These are phyloP conservation scores for Bimuria novae-zelandiae DNA, from an alignment of 2,329 filamentous ascomycete genomes.

Conservation along the genomic window DNA sequence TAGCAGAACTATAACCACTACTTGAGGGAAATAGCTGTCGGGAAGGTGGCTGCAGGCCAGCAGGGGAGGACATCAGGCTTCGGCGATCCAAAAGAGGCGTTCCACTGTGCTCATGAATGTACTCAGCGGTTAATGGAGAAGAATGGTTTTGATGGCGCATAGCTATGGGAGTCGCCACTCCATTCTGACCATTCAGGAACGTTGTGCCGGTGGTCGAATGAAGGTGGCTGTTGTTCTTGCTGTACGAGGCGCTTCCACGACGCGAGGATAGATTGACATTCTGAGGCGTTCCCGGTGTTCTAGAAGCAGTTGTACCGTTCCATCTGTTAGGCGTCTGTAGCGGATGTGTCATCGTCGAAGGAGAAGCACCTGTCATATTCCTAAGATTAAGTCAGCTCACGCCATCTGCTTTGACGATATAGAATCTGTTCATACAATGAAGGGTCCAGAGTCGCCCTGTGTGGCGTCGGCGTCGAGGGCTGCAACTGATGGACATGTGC, in stretches of 20 bases:
- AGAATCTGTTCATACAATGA: not conserved
- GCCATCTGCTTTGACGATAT: not conserved
- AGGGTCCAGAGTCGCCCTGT: not conserved
- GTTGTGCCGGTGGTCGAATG: not conserved
- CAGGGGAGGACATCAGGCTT: not conserved
- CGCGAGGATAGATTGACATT: not conserved
- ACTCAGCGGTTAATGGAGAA: not conserved
- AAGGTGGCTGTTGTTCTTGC: not conserved
- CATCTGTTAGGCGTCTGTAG: not conserved
- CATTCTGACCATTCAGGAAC: not conserved
- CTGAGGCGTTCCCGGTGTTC: not conserved
- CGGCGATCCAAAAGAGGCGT: not conserved
- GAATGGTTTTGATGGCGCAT: not conserved
- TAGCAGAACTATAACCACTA: not conserved
- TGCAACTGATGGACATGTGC: not conserved
- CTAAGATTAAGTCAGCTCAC: not conserved
- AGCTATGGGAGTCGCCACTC: not conserved
- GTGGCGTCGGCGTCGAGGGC: not conserved
- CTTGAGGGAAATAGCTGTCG: not conserved
- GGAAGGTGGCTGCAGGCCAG: not conserved
- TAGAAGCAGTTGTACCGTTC: not conserved
- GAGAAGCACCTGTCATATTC: not conserved
- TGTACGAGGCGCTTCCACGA: not conserved
- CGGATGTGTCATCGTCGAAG: not conserved
- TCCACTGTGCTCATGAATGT: not conserved